Evolutionary conservation across 768 basidiomycete species (phyloP), one percentile per base, ranked within the genome.

Genomic region (Clitopilus hobsonii): DNA sequence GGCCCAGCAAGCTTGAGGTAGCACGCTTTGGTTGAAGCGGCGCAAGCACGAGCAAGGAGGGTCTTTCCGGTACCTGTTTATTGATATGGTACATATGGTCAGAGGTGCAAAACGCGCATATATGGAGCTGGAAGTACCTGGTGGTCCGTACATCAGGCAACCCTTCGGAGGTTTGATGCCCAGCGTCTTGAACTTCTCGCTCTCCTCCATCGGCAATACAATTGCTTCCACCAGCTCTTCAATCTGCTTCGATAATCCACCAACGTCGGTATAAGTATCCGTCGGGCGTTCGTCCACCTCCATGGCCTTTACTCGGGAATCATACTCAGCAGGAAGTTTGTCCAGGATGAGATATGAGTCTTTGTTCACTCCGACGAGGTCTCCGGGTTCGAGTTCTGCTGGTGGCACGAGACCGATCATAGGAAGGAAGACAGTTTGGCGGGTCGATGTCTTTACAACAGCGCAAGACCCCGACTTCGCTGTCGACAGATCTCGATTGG

Each of bases 231-330:
- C 94, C 52, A 99, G 71, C 69, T 98, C 97, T 68, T 98, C 97
- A 53, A 99, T 98, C 78, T 99, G 97, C 74, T 98, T 98, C 79
- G 98, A 97, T 69, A 99, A 65, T 22, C 97, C 97, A 70, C 97
- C 97, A 57, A 99, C 96, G 70, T 95, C 94, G 22, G 94, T 95
- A 65, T 98, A 98, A 2, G 87, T 91, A 70, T 98, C 97, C 11
- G 95, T 98, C 28, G 97, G 97, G 51, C 94, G 81, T 69, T 98
- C 97, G 61, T 99, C 97, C 1, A 99, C 97, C 66, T 99, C 97
- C 97, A 99, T 99, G 7, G 97, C 97, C 71, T 98, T 98, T 23
- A 99, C 97, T 47, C 97, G 86, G 29, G 94, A 94, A 70, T 99
- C 97, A 65, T 94, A 98, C 74, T 99, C 97, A 23, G 90, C 91